These are phyloP conservation scores for Globisporangium splendens DNA, from an alignment of 352 stramenopile species.

Conservation along the genomic window DNA sequence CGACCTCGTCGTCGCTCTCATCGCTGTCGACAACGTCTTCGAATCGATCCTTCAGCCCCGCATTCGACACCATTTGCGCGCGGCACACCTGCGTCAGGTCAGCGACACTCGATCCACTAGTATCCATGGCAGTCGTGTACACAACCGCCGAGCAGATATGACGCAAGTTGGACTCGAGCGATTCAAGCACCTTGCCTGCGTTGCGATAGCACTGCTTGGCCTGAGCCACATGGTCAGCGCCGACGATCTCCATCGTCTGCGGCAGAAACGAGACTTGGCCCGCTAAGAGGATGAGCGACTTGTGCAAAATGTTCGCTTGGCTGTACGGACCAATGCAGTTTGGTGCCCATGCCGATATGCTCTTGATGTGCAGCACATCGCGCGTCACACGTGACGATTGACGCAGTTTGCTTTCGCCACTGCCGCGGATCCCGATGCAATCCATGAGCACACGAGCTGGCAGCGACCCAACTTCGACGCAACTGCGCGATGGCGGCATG, in stretches of 20 bases:
- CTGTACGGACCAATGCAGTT: constrained; percentile 99
- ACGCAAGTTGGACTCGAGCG: constrained; percentile 74
- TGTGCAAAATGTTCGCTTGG: constrained; percentile 94
- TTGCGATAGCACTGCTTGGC: constrained; percentile 60
- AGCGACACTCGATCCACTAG: neutral
- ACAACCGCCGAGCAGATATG: constrained; percentile 66
- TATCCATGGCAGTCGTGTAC: constrained; percentile 34
- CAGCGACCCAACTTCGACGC: constrained; percentile 77
- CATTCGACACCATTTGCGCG: constrained; percentile 41
- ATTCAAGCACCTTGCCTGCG: constrained; percentile 61
- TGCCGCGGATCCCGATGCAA: constrained; percentile 83
- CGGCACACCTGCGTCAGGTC: constrained; percentile 13
- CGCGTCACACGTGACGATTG: constrained; percentile 43
- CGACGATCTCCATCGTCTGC: constrained; percentile 91
- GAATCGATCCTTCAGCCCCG: constrained; percentile 44
- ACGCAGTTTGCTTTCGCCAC: constrained; percentile 57
- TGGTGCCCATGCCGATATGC: constrained; percentile 95
- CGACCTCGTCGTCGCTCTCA: constrained; percentile 71
- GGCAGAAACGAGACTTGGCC: constrained; percentile 97
- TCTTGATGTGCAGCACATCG: constrained; percentile 95
- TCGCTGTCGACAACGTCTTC: constrained; percentile 60
- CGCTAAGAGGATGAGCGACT: constrained; percentile 91
- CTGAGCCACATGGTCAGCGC: constrained; percentile 36
- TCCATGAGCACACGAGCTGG: constrained; percentile 87
- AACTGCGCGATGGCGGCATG: constrained; percentile 83